Evolutionary conservation across 495 filamentous ascomycete species (phyloP), one percentile per base, ranked within the genome.

Genomic region (Aspergillus mulundensis): DNA sequence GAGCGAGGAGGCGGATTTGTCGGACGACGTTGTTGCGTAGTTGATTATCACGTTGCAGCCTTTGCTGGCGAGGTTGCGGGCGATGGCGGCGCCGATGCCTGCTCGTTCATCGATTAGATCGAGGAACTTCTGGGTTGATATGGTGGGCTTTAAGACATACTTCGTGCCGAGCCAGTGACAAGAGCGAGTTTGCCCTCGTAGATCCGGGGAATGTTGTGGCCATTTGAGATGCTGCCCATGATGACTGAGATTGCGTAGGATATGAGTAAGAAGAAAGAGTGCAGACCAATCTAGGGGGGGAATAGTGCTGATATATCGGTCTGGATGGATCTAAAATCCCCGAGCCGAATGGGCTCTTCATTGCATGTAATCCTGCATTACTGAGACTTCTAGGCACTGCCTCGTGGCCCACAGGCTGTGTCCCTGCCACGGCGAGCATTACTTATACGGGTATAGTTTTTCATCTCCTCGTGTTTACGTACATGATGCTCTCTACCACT

Each of bases 31-130:
- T 1, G 21, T 30, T 0, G 45, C 20, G 23, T 48, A 48, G 24
- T 48, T 48, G 8, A 48, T 30, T 7, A 48, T 28, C 20, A 48
- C 45, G 45, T 30, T 48, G 45, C 45, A 48, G 20, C 45, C 45
- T 14, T 28, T 23, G 45, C 45, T 23, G 21, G 21, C 45, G 3
- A 48, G 45, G 8, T 48, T 28, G 45, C 23, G 45, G 24, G 16
- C 45, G 21, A 23, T 28, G 11, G n/a, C 21, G 23, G 21, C 21
- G 11, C 45, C 45, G 24, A 53, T 41, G 23, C 36, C 32, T 36
- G 32, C 8, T n/a, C n/a, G n/a, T n/a, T n/a, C n/a, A n/a, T n/a
- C n/a, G n/a, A n/a, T n/a, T n/a, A n/a, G n/a, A n/a, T n/a, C n/a
- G n/a, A n/a, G n/a, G n/a, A n/a, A n/a, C n/a, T n/a, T n/a, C n/a